Percentiles rank a stretch among this genome's conserved stretches.
phyloP scores from a whole-genome alignment of 495 filamentous ascomycete species.

The Tuber brumale region DNA sequence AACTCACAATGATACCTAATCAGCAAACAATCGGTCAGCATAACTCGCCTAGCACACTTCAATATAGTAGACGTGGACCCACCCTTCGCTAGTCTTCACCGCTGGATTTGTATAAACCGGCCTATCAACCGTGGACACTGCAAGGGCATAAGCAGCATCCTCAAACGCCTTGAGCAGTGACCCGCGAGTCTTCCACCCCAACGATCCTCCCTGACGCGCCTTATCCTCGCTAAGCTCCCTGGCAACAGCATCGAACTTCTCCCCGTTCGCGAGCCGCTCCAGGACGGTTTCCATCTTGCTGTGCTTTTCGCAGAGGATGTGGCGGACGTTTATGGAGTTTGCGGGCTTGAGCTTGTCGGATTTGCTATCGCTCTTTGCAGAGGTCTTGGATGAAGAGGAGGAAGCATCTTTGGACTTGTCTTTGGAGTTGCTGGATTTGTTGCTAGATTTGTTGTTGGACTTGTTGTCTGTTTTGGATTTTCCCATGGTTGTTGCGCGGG shows the following conservation, averaged over 20 bases:
- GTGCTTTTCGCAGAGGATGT: slow-evolving; percentile 42
- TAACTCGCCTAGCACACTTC: no score
- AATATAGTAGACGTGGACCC: background rate
- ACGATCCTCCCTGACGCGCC: slow-evolving; percentile 37
- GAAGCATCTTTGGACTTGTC: slow-evolving; percentile 9
- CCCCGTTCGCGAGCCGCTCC: slow-evolving; percentile 34
- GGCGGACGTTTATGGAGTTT: slow-evolving; percentile 39
- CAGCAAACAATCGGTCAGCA: background rate
- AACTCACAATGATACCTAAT: slow-evolving; percentile 35
- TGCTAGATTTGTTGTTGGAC: slow-evolving; percentile 19
- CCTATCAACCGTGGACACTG: slow-evolving; percentile 36
- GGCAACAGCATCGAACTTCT: slow-evolving; percentile 39
- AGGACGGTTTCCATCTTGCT: slow-evolving; percentile 33
- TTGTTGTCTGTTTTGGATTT: slow-evolving; percentile 21
- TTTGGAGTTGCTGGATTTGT: slow-evolving; percentile 6
- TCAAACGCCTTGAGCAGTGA: slow-evolving; percentile 39
- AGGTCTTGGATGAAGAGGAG: slow-evolving; percentile 17
- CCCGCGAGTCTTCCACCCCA: slow-evolving; percentile 40
- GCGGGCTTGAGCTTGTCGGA: slow-evolving; percentile 34
- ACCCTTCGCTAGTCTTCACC: slow-evolving; percentile 38
- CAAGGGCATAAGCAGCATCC: slow-evolving; percentile 36
- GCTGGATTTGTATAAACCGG: slow-evolving; percentile 37
- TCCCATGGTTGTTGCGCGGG: background rate
- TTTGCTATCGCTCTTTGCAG: slow-evolving; percentile 22
- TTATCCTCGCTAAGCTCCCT: slow-evolving; percentile 39